Conservation (phyloP, 306 rosid species). For the Gillenia trifoliata region DNA sequence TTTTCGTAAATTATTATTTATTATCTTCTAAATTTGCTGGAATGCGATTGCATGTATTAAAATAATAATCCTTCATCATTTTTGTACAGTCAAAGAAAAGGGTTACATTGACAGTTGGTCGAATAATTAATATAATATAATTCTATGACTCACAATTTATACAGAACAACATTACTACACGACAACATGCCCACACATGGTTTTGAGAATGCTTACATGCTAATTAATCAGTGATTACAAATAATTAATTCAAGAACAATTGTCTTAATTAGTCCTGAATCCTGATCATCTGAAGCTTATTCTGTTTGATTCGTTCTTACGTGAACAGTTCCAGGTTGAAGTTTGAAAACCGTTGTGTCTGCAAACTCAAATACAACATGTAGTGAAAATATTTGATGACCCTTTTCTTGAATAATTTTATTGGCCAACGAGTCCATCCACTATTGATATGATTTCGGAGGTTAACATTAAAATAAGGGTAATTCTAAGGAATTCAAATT, state of each 20-base stretch:
- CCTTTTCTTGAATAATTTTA: too few relatives aligned
- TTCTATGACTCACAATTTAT: too few relatives aligned
- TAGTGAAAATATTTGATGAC: too few relatives aligned
- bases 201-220: neutral
- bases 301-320: too few relatives aligned
- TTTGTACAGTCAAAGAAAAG: neutral
- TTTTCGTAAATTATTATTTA: neutral
- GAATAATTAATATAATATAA: neutral
- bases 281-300: too few relatives aligned
- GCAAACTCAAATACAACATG: too few relatives aligned
- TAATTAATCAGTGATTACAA: neutral
- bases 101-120: conserved; percentile 3
- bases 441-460: too few relatives aligned
- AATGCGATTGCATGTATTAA: neutral
- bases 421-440: neutral
- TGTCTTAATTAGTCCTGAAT: neutral
- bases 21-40: neutral
- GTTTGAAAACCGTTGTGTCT: too few relatives aligned
- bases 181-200: neutral
- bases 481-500: too few relatives aligned
- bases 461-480: too few relatives aligned
- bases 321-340: too few relatives aligned
- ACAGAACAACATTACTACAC: neutral
- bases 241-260: too few relatives aligned
- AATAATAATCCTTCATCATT: neutral